Base-by-base conservation (phyloP, 257 asterid species). In the Solanum neorickii region DNA sequence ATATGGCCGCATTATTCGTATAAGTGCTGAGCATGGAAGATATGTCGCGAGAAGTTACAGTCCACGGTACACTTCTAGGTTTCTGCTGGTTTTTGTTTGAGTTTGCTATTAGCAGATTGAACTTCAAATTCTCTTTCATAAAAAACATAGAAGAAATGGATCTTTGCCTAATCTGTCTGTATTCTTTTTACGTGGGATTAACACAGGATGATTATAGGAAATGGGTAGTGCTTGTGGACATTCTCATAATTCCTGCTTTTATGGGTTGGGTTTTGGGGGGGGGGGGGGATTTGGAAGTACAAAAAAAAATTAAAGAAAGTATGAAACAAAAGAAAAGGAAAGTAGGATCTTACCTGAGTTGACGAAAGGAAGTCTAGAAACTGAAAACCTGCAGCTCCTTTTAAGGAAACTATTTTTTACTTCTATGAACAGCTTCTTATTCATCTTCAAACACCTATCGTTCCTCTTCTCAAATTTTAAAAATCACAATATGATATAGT, bases 21-120 rank as follows among this genome's bases (percentile, higher is more conserved):
- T 97, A 87, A 93, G 93, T 65, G 98, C 99, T 12, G 99, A 97
- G 91, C 92, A 97, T 56, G 99, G 99, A 46, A 93, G 98, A 93
- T 97, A 95, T 89, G 92, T 97, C 77, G 99, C 99, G 33, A 92
- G 94, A 92, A 95, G 96, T 89, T 97, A 92, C 93, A 95, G 96
- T 91, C 99, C 99, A 69, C 91, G 99, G 99, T 97, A 93, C 86
- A 39, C 90, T 82, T 90, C 87, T 86, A 75, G 69, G 46, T 60
- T 68, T 77, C 59, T 49, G 84, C 59, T 23, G 83, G 31, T 59
- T 39, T 66, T 86, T 27, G 52, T 88, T 88, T 75, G 73, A 29
- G 84, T 29, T 88, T 59, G 75, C 83, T 35, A 31, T 62, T 87
- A 39, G 62, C 65, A 15, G 1, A 78, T 78, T 44, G 25, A 78